Base-by-base conservation (phyloP, 345 rosid species). In the Kernera saxatilis region DNA sequence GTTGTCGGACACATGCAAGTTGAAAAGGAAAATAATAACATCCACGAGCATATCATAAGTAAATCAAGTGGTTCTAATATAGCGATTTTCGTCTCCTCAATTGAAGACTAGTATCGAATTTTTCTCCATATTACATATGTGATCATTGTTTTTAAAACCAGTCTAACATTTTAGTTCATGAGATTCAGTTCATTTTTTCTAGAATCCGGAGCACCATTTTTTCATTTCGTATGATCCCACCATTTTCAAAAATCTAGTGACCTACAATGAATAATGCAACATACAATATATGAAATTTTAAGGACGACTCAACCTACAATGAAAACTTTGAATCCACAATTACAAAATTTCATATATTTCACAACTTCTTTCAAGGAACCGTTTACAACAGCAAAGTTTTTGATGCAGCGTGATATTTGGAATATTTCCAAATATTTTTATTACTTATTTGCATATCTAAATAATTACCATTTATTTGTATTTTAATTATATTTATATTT, bases 1-100 rank as follows among this genome's bases (percentile, higher is more conserved):
- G 64, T 60, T 44, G 48, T 68, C 12, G 57, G 74, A 52, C 74
- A 52, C 74, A 25, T 67, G 30, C 63, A 63, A 41, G 15, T 52
- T 60, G 12, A 17, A 32, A 68, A 68, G 30, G 25, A 68, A 23
- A 33, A 35, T 11, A 32, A 43, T 23, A 40, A 52, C 63, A 59
- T 21, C 27, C 51, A 51, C 64, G 26, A 46, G 52, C 58, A 49
- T 57, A 15, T 21, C 14, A 4, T 10, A 54, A 72, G 55, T 63
- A 57, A 36, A 64, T 46, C 63, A 55, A 55, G 54, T 64, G 49
- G 48, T 36, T 54, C 12, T 18, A 13, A 2, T 41, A 19, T 57
- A 58, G 25, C 71, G 7, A 72, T 64, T 44, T 55, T 37, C 41
- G 70, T 18, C 45, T 14, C 53, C 69, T 52, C 54, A 33, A 0